Percentiles rank a stretch among this genome's conserved stretches.
Conservation (phyloP, 2,329 filamentous ascomycete genomes). For the Cryphonectria nitschkei region DNA sequence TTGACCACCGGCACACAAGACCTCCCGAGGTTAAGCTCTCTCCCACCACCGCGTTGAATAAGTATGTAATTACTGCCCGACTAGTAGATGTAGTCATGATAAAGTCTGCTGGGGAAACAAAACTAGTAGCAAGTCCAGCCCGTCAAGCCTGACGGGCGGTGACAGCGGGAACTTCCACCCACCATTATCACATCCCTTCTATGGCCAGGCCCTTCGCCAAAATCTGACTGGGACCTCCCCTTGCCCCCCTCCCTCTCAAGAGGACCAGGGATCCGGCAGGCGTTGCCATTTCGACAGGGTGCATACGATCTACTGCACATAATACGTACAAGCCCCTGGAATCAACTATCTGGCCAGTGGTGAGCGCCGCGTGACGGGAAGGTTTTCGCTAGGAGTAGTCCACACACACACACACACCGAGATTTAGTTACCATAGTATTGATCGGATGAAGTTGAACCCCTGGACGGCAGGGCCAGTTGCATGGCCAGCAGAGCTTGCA, state of each 20-base stretch:
- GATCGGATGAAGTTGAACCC: background rate
- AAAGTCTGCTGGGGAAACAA: background rate
- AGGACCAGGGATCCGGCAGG: background rate
- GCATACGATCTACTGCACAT: background rate
- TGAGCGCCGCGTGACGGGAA: background rate
- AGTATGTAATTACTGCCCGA: background rate
- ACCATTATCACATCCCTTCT: background rate
- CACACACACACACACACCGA: background rate
- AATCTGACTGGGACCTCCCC: background rate
- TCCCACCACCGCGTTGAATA: background rate
- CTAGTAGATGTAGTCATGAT: background rate
- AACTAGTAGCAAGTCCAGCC: background rate
- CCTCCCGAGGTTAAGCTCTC: too few relatives aligned
- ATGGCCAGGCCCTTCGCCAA: background rate
- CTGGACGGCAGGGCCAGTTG: background rate
- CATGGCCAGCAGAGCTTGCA: background rate
- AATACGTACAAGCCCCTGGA: background rate
- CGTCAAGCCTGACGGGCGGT: background rate
- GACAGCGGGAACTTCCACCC: conserved; percentile 2
- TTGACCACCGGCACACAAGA: too few relatives aligned
- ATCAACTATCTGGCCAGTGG: background rate
- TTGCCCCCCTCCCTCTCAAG: too few relatives aligned
- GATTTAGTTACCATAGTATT: background rate
- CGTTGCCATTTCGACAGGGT: background rate
- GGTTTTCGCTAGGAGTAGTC: background rate